Base-by-base conservation (phyloP, 495 filamentous ascomycete genomes). In the Trichoderma asperelloides region DNA sequence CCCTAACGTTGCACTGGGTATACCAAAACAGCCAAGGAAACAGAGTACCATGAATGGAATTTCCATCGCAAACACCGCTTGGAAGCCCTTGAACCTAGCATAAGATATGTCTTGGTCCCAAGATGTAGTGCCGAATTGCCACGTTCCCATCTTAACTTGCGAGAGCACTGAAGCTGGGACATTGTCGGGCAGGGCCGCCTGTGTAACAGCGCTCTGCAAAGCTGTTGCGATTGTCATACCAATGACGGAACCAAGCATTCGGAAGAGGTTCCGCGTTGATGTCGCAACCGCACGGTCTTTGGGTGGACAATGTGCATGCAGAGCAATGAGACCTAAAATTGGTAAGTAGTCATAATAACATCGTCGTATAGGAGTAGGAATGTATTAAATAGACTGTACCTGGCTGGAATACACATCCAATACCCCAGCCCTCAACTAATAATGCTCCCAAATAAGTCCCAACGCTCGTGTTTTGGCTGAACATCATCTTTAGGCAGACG, bases 261-360 rank as follows among this genome's bases (percentile, higher is more conserved):
- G 82, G 70, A 88, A 80, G 73, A 88, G 87, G 69, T 89, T 89
- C 7, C 87, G 82, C 66, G 86, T 80, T 13, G 82, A 82, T 30
- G 86, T 88, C 9, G 86, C 80, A 1, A 89, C 81, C 0, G 87
- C 87, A 57, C 86, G 78, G 63, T 89, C 84, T 1, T 80, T 72
- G 62, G 86, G 83, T 16, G 76, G 79, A 45, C 78, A 85, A 71
- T 88, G 85, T 12, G 87, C 85, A 72, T 89, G 86, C 25, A 86
- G 72, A 11, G 87, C 87, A n/a, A 89, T 82, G 0, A 89, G 76
- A 28, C 72, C 74, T 70, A 47, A 37, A 25, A 4, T 15, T 39
- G 41, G 12, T 64, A 25, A 63, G 57, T n/a, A 15, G 41, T 45
- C 41, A 18, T 1, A 5, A 15, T 45, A 45, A 45, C 13, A 16